Base-by-base conservation (phyloP, 805 yeast species). In the Kodamaea fukazawae region DNA sequence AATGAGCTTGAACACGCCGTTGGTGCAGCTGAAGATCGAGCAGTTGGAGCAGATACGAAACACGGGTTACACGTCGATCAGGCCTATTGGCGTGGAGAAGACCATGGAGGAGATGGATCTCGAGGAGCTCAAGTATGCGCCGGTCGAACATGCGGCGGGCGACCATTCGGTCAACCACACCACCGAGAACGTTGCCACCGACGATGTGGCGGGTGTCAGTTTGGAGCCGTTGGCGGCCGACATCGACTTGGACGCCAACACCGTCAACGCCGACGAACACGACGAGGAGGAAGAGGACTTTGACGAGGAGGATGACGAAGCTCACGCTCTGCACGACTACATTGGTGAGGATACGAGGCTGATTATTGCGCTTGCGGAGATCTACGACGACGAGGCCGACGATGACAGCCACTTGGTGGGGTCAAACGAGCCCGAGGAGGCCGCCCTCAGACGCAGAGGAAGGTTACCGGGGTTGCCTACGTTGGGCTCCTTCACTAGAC, bases 161-260 rank as follows among this genome's bases (percentile, higher is more conserved):
- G 57, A 55, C 16, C 49, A 47, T 13, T 43, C 53, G 9, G 41
- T 42, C 25, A 40, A 38, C 22, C 54, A 51, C n/a, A 53, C 61
- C 2, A 49, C 53, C 2, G 66, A 58, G 34, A 58, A 57, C 36
- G 46, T 51, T 9, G 42, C 35, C 15, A 36, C 47, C 26, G 36
- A 34, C 3, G 36, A 26, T 2, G 25, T 14, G 13, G 17, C 23
- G 7, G 27, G 41, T 6, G 10, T 6, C 15, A n/a, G 15, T 32
- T 20, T 20, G 8, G 23, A 20, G 18, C 26, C 27, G 10, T 22
- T 35, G n/a, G 38, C 15, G 4, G 27, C 41, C 4, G 57, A 51
- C 20, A 46, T 54, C 10, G 74, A 75, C 47, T 52, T 73, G 33
- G 83, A 78, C 55, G 79, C 71, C 4, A 65, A 67, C 3, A 50